Conservation (phyloP, 176 grass and related monocot genomes). For the Triticum dicoccoides region DNA sequence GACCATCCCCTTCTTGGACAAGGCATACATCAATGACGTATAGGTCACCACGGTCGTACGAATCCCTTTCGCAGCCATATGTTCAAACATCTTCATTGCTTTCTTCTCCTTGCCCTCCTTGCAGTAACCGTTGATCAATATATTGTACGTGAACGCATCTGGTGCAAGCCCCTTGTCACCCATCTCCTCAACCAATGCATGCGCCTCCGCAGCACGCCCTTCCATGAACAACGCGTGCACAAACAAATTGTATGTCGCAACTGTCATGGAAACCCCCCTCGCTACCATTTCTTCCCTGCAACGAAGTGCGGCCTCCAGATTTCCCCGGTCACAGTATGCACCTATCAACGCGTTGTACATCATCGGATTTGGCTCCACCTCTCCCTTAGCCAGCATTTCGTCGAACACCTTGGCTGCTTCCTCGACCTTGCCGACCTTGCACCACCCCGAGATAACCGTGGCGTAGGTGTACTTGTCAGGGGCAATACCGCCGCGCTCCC, state of each 20-base stretch:
- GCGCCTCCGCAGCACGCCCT: slow-evolving; percentile 10
- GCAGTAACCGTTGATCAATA: slow-evolving; percentile 76
- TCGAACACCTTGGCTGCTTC: slow-evolving; percentile 51
- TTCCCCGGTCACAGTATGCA: slow-evolving; percentile 26
- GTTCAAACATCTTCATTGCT: slow-evolving; percentile 47
- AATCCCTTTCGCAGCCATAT: slow-evolving; percentile 47
- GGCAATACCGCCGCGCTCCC: slow-evolving; percentile 17
- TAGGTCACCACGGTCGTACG: slow-evolving; percentile 52
- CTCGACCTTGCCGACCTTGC: slow-evolving; percentile 33
- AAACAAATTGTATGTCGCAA: slow-evolving; percentile 38
- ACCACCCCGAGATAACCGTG: slow-evolving; percentile 37
- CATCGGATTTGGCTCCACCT: slow-evolving; percentile 24
- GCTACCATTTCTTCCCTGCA: slow-evolving; percentile 41
- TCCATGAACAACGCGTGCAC: slow-evolving; percentile 53
- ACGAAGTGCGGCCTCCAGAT: slow-evolving; percentile 23
- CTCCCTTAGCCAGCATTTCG: slow-evolving; percentile 36
- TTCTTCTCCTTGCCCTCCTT: slow-evolving; percentile 62
- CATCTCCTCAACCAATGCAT: slow-evolving; percentile 58
- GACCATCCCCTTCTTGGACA: slow-evolving; percentile 52
- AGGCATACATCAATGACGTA: slow-evolving; percentile 62
- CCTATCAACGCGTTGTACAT: slow-evolving; percentile 49
- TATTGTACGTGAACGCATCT: slow-evolving; percentile 62
- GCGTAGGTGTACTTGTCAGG: slow-evolving; percentile 47
- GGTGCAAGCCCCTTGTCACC: slow-evolving; percentile 35
- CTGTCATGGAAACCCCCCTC: slow-evolving; percentile 27